phyloP scores from a whole-genome alignment of 257 asterid genomes.

The Catharanthus roseus region DNA sequence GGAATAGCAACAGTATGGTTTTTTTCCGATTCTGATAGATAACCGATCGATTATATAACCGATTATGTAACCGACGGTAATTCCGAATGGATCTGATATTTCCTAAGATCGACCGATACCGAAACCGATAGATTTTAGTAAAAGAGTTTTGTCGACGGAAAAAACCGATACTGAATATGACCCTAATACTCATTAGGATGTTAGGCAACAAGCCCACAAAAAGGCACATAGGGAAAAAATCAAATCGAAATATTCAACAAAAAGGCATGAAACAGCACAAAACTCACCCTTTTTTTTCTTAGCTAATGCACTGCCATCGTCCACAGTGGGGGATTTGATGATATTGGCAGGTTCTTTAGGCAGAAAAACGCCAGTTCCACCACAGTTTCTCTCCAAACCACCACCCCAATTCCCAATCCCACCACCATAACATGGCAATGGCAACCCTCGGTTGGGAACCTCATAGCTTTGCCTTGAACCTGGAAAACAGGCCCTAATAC shows the following conservation, averaged over 20 bases:
- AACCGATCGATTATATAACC: too few species aligned
- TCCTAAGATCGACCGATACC: too few species aligned
- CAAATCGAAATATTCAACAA: background rate
- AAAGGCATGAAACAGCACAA: background rate
- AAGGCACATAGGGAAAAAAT: background rate
- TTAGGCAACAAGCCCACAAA: background rate
- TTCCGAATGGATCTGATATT: too few species aligned
- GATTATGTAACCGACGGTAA: too few species aligned
- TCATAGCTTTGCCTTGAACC: background rate
- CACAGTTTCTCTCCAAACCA: background rate
- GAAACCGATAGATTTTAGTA: too few species aligned
- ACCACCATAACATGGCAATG: background rate
- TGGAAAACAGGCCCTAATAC: too few species aligned
- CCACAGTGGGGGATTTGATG: background rate
- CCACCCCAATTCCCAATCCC: conserved; percentile 1
- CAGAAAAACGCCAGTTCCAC: conserved; percentile 14
- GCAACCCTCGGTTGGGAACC: background rate
- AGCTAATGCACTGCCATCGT: background rate
- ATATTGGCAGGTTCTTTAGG: background rate
- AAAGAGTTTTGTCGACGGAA: too few species aligned
- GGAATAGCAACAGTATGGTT: too few species aligned
- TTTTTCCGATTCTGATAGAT: too few species aligned
- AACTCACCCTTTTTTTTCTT: conserved; percentile 9
- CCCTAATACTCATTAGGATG: background rate
- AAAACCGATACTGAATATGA: too few species aligned